phyloP scores from a whole-genome alignment of 768 basidiomycete species.

The Crassisporium funariophilum region DNA sequence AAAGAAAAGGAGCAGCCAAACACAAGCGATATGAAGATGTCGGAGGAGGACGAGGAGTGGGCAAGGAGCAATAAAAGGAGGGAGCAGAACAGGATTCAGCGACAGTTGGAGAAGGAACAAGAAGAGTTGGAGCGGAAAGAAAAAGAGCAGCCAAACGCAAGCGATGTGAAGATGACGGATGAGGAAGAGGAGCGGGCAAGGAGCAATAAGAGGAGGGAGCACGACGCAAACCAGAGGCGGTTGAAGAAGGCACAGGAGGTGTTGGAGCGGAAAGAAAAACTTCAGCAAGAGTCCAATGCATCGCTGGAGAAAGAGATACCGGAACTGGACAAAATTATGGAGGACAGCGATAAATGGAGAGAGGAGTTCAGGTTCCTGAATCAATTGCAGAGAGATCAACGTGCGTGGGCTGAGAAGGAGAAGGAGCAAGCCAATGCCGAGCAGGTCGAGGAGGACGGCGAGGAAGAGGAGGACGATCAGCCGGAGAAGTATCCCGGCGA shows the following conservation, averaged over 20 bases:
- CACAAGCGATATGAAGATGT: too few species aligned
- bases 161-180: too few species aligned
- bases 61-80: conserved; percentile 10
- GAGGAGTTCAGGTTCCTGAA: not conserved
- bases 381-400: not conserved
- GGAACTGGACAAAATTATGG: conserved; percentile 12
- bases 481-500: not conserved
- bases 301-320: not conserved
- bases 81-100: conserved; percentile 1
- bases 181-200: not conserved
- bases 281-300: too few species aligned
- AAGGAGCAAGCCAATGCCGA: not conserved
- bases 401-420: conserved; percentile 19
- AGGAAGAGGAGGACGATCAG: not conserved
- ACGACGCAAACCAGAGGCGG: conserved; percentile 2
- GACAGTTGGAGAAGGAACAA: not conserved
- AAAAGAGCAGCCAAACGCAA: conserved; percentile 2
- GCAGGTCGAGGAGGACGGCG: not conserved
- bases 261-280: too few species aligned
- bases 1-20: too few species aligned
- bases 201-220: not conserved
- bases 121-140: conserved; percentile 19
- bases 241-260: not conserved
- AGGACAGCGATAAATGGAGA: conserved; percentile 10
- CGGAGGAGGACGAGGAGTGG: conserved; percentile 11